Base-by-base conservation (phyloP, 805 yeast species). In the Ogataea haglerorum region DNA sequence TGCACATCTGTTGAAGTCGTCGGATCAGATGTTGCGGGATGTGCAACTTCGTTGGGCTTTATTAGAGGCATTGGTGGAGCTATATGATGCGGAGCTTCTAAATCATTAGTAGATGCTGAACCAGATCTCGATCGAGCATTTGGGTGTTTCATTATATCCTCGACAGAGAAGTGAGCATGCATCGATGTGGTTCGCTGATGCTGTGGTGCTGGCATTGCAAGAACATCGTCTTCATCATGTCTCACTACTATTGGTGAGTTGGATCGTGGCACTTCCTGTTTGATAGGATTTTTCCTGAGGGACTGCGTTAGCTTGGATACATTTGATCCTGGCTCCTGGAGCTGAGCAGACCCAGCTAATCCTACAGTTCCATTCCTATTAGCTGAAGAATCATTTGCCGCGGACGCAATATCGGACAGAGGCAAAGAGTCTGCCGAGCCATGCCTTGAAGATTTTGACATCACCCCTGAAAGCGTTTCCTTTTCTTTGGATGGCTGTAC, bases 121-220 rank as follows among this genome's bases (percentile, higher is more conserved):
- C 63, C 60, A 30, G 65, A 59, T 17, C 67, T 51, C 1, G 64
- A 58, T 35, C 72, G 55, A 7, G 60, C 58, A 12, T 65, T 53
- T 3, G 61, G 57, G 51, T 73, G 80, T 53, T 76, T 81, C n/a
- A 78, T 57, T 2, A 82, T 70, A 42, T 84, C 90, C 46, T 80
- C 85, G 8, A 78, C 80, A 49, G 73, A 75, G 57, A 85, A 85
- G 61, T 85, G 95, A 0, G 93, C 89, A 62, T 85, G 95, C 47
- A 82, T 81, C 1, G 85, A 74, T 13, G 84, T 72, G 15, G 73
- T 57, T 57, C 78, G 74, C 50, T 75, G 75, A 53, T 40, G 43
- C 15, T 76, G 83, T 1, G 42, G 36, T 6, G 48, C 36, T 18
- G 42, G 27, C 34, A 27, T 23, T 15, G 37, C 40, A 14, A 30